Evolutionary conservation across 106 monocot genomes (phyloP), one percentile per base, ranked within the genome.

Genomic region (Hemerocallis citrina): DNA sequence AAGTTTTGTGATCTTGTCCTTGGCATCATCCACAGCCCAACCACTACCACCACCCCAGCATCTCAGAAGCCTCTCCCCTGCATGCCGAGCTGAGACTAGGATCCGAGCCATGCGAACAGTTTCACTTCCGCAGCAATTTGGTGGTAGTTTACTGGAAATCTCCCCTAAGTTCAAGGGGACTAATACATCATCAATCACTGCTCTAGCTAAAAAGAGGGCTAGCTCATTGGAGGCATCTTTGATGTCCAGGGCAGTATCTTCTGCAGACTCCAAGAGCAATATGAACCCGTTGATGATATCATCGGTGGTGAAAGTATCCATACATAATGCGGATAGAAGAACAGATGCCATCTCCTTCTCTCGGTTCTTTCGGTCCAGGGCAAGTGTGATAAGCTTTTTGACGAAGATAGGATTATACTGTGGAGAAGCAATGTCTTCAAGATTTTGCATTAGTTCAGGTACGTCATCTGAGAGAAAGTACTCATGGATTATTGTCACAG

Each of bases 1-100:
- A 23, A 92, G 78, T 65, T 88, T 88, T 6, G 72, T 5, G 10
- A 92, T 79, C 55, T 88, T 92, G 66, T 92, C 92, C 67, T 92
- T 92, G 6, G 92, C 88, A 59, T 92, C 92, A 70, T 92, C 92
- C 21, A 92, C 78, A 0, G 83, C 84, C 92, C 87, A 88, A 28
- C 92, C 92, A 19, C 73, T 84, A 46, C 92, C 81, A 35, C 92
- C 92, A 45, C 92, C 92, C 92, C 92, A 92, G 68, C 92, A 92
- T 27, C 92, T 68, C 43, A 84, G 59, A 30, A 92, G 68, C 30
- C 92, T 74, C 73, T 92, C 92, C 15, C 92, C 92, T 6, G 88
- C 57, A 55, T 92, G 92, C 6, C 92, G 75, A 6, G 88, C 88
- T 30, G 84, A 78, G 32, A 80, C 62, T 11, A 92, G 78, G 0